A percentile compares a stretch with the other conserved stretches of the same genome.
phyloP scores from a whole-genome alignment of 2,329 filamentous ascomycete species.

The Cladosporium sp. region DNA sequence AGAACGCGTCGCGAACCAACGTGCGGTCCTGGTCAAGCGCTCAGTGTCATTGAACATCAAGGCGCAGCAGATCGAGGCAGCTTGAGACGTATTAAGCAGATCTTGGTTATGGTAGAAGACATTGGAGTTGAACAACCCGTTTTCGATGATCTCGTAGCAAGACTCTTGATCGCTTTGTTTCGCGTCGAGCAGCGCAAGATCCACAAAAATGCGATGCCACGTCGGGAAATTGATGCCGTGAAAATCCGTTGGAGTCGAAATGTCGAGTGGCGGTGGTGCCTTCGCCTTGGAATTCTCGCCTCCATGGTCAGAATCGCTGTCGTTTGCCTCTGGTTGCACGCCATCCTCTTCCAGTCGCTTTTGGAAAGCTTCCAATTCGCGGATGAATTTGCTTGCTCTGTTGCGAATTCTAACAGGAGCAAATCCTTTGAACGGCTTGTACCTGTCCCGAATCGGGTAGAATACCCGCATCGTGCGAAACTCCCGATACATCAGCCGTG shows the following conservation, averaged over 20 bases:
- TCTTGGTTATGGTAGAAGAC: slow-evolving; percentile 62
- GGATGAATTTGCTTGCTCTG: slow-evolving; percentile 13
- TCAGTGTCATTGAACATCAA: slow-evolving; percentile 72
- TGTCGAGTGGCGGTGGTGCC: slow-evolving; percentile 7
- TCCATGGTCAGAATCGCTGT: slow-evolving; percentile 14
- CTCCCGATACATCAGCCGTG: slow-evolving; percentile 52
- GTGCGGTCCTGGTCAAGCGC: slow-evolving; percentile 65
- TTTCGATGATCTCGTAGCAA: slow-evolving; percentile 73
- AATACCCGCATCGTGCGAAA: slow-evolving; percentile 56
- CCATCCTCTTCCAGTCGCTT: slow-evolving; percentile 36
- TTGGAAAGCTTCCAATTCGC: slow-evolving; percentile 34
- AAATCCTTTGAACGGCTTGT: slow-evolving; percentile 42
- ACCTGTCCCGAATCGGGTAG: slow-evolving; percentile 47
- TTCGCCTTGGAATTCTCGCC: slow-evolving; percentile 14
- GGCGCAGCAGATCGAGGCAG: slow-evolving; percentile 55
- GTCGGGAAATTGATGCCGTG: slow-evolving; percentile 73
- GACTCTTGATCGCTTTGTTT: slow-evolving; percentile 60
- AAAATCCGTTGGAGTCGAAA: slow-evolving; percentile 49
- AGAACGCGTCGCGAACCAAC: slow-evolving; percentile 78
- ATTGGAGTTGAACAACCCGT: slow-evolving; percentile 67
- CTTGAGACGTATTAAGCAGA: slow-evolving; percentile 23
- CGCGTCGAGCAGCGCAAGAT: slow-evolving; percentile 74
- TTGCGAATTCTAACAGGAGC: slow-evolving; percentile 9
- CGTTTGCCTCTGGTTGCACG: slow-evolving; percentile 3
- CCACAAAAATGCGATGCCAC: slow-evolving; percentile 87